phyloP scores from a whole-genome alignment of 441 rosid species.

The Bocquillonia castaneifolia region DNA sequence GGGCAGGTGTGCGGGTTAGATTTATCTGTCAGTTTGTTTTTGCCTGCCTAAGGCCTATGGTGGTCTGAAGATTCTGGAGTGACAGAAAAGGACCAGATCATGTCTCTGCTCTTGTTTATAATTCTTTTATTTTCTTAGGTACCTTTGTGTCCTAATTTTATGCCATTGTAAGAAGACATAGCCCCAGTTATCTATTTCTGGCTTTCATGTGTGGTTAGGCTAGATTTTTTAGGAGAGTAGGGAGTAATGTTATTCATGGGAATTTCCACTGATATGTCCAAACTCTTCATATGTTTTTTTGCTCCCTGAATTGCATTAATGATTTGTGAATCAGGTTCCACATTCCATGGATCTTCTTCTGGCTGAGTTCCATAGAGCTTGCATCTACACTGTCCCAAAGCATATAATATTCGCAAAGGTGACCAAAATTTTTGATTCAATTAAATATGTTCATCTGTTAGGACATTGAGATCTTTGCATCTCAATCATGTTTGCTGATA shows the following conservation, averaged over 20 bases:
- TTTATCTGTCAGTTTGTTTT: background rate
- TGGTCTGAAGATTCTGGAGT: background rate
- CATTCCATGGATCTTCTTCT: slow-evolving; percentile 70
- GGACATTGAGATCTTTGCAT: background rate
- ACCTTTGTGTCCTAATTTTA: background rate
- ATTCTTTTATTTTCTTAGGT: background rate
- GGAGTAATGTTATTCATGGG: background rate
- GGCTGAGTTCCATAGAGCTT: slow-evolving; percentile 76
- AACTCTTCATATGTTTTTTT: background rate
- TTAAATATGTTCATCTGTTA: background rate
- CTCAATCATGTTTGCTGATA: background rate
- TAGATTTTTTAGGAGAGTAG: background rate
- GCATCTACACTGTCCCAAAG: slow-evolving; percentile 81
- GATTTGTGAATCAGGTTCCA: slow-evolving; percentile 58
- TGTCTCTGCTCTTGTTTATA: background rate
- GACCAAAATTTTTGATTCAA: slow-evolving; percentile 5
- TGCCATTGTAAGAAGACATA: background rate
- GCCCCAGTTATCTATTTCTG: background rate
- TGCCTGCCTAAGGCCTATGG: background rate
- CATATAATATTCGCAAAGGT: slow-evolving; percentile 61
- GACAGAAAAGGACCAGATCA: background rate
- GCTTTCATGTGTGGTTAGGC: slow-evolving; percentile 5
- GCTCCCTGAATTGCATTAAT: slow-evolving; percentile 3
- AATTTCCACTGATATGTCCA: background rate
- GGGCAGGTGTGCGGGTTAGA: background rate